Evolutionary conservation across 176 grass and related monocot species (phyloP).

Genomic region (Oryza coarctata): DNA sequence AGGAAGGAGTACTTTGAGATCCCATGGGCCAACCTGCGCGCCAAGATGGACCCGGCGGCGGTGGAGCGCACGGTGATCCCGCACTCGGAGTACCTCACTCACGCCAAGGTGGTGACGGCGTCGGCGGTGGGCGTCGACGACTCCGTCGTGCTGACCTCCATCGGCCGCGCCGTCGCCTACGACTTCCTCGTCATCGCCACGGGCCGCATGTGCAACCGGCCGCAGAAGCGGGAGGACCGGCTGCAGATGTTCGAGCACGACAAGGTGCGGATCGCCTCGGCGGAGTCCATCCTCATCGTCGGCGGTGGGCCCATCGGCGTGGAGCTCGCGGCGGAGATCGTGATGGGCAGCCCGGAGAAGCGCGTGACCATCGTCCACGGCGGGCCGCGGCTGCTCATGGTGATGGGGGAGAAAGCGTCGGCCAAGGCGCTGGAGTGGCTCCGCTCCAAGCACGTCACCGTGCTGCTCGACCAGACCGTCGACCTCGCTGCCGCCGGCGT

Average conservation of each 20-base stretch:
- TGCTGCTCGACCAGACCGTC: conserved; percentile 65
- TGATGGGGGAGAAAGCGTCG: conserved; percentile 43
- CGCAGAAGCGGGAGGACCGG: conserved; percentile 28
- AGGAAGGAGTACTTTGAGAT: conserved; percentile 89
- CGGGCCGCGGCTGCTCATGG: conserved; percentile 48
- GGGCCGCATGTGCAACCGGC: conserved; percentile 32
- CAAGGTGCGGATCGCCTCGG: conserved; percentile 42
- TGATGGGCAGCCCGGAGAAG: conserved; percentile 53
- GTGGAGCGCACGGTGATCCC: conserved; percentile 56
- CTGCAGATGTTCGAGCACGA: conserved; percentile 54
- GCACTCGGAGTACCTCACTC: conserved; percentile 59
- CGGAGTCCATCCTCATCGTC: conserved; percentile 45
- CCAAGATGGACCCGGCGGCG: conserved; percentile 50
- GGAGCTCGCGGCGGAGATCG: conserved; percentile 67
- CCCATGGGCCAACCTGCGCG: conserved; percentile 74
- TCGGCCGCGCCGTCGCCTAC: conserved; percentile 45
- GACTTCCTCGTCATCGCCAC: conserved; percentile 77
- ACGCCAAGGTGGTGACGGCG: conserved; percentile 45
- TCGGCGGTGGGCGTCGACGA: conserved; percentile 52
- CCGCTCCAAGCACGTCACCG: conserved; percentile 54
- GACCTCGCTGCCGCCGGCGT: conserved; percentile 8
- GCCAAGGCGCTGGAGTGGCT: conserved; percentile 74
- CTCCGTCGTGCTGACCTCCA: conserved; percentile 49
- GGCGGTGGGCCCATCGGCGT: conserved; percentile 71
- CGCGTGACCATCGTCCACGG: conserved; percentile 59